A percentile compares a stretch with the other conserved stretches of the same genome.
phyloP scores from a whole-genome alignment of 2,329 filamentous ascomycete genomes.

The Cladosporium sp. region DNA sequence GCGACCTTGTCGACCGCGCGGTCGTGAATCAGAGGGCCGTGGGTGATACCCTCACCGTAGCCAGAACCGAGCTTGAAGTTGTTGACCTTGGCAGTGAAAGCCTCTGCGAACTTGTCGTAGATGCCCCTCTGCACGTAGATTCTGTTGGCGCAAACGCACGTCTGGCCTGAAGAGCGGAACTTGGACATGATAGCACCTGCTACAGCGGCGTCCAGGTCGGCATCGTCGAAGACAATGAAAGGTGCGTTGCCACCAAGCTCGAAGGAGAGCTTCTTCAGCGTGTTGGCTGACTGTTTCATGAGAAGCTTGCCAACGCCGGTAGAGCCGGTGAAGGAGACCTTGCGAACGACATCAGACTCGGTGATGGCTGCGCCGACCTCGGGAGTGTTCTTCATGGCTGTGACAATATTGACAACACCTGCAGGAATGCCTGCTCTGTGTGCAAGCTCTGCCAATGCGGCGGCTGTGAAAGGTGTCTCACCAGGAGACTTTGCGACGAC shows the following conservation, averaged over 20 bases:
- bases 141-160: slow-evolving; percentile 78
- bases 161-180: slow-evolving; percentile 93
- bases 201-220: slow-evolving; percentile 82
- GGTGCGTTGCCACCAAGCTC: slow-evolving; percentile 94
- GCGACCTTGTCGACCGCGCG: slow-evolving; percentile 79
- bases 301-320: slow-evolving; percentile 69
- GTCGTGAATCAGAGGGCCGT: slow-evolving; percentile 82
- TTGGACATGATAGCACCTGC: slow-evolving; percentile 81
- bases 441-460: slow-evolving; percentile 83
- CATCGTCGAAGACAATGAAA: slow-evolving; percentile 94
- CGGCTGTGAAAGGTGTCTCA: slow-evolving; percentile 88
- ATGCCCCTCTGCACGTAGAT: slow-evolving; percentile 77
- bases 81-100: slow-evolving; percentile 70
- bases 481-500: slow-evolving; percentile 88
- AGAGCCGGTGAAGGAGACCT: slow-evolving; percentile 89
- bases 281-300: slow-evolving; percentile 84
- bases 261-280: slow-evolving; percentile 82
- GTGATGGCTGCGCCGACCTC: slow-evolving; percentile 77
- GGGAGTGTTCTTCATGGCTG: slow-evolving; percentile 74
- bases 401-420: slow-evolving; percentile 88
- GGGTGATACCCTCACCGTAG: slow-evolving; percentile 68
- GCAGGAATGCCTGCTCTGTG: slow-evolving; percentile 84
- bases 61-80: slow-evolving; percentile 75
- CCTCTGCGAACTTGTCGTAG: slow-evolving; percentile 71
- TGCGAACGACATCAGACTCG: slow-evolving; percentile 73